phyloP scores from a whole-genome alignment of 148 eudicot genomes.

The Silene uniflora region DNA sequence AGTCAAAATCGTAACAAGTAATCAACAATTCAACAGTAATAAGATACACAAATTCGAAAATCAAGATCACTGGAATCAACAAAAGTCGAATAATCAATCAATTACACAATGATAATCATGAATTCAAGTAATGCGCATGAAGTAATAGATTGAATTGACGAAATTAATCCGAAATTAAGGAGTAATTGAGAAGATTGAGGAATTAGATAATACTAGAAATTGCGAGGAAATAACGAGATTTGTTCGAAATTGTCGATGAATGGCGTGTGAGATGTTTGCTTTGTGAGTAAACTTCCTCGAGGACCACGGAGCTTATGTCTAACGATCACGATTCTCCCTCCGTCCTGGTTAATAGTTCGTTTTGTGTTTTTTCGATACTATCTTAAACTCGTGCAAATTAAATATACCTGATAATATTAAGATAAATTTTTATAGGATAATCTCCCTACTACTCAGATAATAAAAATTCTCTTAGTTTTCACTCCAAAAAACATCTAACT shows the following conservation, averaged over 20 bases:
- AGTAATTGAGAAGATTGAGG: not conserved
- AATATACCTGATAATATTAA: too few relatives aligned
- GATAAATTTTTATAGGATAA: too few relatives aligned
- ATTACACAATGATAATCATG: not conserved
- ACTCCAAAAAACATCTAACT: too few relatives aligned
- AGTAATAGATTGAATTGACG: not conserved
- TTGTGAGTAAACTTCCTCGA: not conserved
- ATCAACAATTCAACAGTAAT: not conserved
- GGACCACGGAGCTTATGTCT: not conserved
- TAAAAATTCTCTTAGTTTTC: too few relatives aligned
- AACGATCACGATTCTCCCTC: too few relatives aligned
- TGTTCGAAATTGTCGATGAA: not conserved
- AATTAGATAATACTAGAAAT: not conserved
- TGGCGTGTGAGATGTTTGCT: conserved; percentile 1
- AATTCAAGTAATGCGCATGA: not conserved
- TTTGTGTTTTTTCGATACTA: too few relatives aligned
- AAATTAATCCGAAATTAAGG: not conserved
- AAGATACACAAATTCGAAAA: not conserved
- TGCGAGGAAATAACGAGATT: not conserved
- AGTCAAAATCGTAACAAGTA: not conserved
- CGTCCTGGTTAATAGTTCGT: too few relatives aligned
- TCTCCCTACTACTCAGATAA: too few relatives aligned
- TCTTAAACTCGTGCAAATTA: too few relatives aligned
- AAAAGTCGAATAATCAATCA: not conserved
- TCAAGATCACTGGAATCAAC: not conserved